Percentiles rank a stretch among this genome's conserved stretches.
Evolutionary conservation across 2,329 filamentous ascomycete species (phyloP).

Genomic region (Sporothrix protearum): DNA sequence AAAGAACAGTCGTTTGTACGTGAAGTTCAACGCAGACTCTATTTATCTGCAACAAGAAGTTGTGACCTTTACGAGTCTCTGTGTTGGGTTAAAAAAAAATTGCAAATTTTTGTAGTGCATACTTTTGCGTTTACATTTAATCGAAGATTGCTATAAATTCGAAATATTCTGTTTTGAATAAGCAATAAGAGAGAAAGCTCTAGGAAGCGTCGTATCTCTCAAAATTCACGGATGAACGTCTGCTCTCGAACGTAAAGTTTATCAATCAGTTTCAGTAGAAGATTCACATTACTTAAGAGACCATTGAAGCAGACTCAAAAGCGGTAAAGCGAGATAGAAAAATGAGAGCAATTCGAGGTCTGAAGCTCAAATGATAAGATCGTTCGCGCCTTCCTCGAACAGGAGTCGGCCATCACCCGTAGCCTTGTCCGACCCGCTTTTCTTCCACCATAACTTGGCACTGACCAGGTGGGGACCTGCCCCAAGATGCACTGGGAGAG

Average conservation of each 20-base stretch:
- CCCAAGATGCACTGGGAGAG: neutral
- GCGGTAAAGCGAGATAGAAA: neutral
- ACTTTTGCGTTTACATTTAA: too few relatives aligned
- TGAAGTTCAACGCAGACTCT: too few relatives aligned
- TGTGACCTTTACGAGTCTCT: too few relatives aligned
- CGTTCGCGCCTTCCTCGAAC: neutral
- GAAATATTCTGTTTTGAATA: too few relatives aligned
- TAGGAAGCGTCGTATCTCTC: too few relatives aligned
- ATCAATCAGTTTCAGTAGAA: neutral
- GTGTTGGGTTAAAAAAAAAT: too few relatives aligned
- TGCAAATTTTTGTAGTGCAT: too few relatives aligned
- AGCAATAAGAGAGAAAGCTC: too few relatives aligned
- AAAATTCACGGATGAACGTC: too few relatives aligned
- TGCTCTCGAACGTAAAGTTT: too few relatives aligned
- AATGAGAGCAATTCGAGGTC: neutral
- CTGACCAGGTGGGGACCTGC: neutral
- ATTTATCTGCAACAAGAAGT: too few relatives aligned
- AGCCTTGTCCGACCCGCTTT: conserved; percentile 2
- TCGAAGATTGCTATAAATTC: too few relatives aligned
- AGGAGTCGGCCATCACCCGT: neutral
- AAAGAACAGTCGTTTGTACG: neutral
- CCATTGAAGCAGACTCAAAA: neutral
- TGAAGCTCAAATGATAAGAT: neutral
- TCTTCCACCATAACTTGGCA: neutral
- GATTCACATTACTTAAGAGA: neutral